Evolutionary conservation across 768 basidiomycete species (phyloP), one percentile per base, ranked within the genome.

Genomic region (Trichaptum fuscoviolaceum): DNA sequence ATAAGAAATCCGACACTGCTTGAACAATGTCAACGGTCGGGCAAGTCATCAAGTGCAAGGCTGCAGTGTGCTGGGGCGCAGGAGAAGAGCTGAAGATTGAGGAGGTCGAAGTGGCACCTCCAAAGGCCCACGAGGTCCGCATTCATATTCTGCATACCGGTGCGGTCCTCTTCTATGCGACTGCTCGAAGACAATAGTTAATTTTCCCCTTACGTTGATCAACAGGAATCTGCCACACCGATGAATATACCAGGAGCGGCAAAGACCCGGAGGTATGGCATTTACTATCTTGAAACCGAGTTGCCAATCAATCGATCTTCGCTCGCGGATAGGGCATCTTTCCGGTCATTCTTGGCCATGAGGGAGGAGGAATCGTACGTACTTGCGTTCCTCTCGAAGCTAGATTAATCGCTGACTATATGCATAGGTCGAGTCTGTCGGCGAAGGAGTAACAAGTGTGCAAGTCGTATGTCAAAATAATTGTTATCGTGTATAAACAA

Each of bases 231-330:
- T 99, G 97, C 79, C 96, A 99, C 78, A 98, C 96, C 73, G 96
- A 99, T 73, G 95, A 96, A 75, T 99, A 96, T 81, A 96, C 95
- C 68, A 89, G 95, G 75, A 95, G 93, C 75, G 95, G 96, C 66
- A 91, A 91, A 77, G 96, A 99, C 76, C 88, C 95, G 58, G 97
- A 99, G 85, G 96, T 91, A 75, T 64, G 73, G 42, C 42, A 12
- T 15, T 52, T 4, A 20, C 42, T 20, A 12, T 15, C 12, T 2
- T 12, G 20, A 12, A 52, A 52, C 2, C 5, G 4, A 30, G 30
- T 30, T 20, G 42, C 42, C 42, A 20, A 52, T 52, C 42, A 15
- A 36, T 64, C 63, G 64, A 69, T 64, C 65, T 66, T 60, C 65
- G 42, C 42, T 68, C 66, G 65, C 62, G 15, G 25, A 66, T 67